These are phyloP conservation scores for Toxoplasma gondii DNA, from an alignment of 169 alveolate species.

Conservation along the genomic window DNA sequence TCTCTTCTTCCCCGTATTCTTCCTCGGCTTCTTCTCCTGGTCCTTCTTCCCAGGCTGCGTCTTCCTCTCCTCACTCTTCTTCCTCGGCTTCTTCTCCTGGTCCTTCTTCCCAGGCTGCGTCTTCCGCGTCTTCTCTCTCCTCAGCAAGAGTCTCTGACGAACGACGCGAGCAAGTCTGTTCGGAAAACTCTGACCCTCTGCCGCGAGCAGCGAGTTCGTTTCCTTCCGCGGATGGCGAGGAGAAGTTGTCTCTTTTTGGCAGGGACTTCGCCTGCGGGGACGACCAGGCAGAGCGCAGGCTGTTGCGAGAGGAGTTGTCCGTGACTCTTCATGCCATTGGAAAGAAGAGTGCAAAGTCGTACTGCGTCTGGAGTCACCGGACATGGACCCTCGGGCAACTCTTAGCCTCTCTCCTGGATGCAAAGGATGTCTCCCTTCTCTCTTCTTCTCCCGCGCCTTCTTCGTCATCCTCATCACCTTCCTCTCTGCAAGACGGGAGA, in stretches of 20 bases:
- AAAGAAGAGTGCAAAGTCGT: constrained; percentile 20
- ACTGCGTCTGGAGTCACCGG: constrained; percentile 59
- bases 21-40: not conserved
- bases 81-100: not conserved
- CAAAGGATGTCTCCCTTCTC: not conserved
- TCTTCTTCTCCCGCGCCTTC: not conserved
- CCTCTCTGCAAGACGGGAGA: not conserved
- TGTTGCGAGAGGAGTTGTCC: constrained; percentile 13
- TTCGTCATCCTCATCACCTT: not conserved
- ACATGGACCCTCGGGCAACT: constrained; percentile 35
- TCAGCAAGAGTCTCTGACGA: not conserved
- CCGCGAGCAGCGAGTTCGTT: no score
- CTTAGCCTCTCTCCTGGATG: not conserved
- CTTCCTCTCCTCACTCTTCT: not conserved
- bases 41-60: not conserved
- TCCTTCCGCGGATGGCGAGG: no score
- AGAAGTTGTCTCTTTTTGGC: no score
- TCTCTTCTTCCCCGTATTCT: not conserved
- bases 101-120: not conserved
- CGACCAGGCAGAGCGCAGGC: not conserved
- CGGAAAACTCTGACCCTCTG: no score
- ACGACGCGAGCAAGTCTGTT: no score
- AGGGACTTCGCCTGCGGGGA: no score
- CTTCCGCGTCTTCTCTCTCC: not conserved
- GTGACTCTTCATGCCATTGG: not conserved